These are phyloP conservation scores for Candida peoriensis DNA, from an alignment of 805 yeast genomes.

Conservation along the genomic window DNA sequence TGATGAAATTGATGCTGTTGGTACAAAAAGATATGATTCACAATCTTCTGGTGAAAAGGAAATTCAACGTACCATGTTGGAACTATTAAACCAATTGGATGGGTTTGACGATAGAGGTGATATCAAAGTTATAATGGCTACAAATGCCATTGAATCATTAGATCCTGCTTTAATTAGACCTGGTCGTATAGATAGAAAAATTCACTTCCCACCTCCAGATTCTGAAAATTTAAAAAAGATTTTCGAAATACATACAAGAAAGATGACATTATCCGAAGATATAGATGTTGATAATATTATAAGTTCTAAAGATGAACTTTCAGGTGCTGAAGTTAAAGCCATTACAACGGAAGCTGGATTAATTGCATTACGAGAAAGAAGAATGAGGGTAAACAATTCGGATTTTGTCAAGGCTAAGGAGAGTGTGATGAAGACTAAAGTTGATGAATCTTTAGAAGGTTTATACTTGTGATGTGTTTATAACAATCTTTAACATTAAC, in stretches of 20 bases:
- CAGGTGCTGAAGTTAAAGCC: slow-evolving; percentile 97
- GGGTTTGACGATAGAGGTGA: slow-evolving; percentile 98
- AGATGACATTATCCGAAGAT: slow-evolving; percentile 85
- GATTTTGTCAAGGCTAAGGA: slow-evolving; percentile 94
- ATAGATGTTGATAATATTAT: slow-evolving; percentile 88
- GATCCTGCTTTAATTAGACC: slow-evolving; percentile 97
- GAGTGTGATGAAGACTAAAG: slow-evolving; percentile 91
- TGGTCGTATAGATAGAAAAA: slow-evolving; percentile 95
- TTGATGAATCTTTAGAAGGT: slow-evolving; percentile 94
- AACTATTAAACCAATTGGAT: slow-evolving; percentile 88
- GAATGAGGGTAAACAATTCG: slow-evolving; percentile 94
- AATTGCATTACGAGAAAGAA: slow-evolving; percentile 90
- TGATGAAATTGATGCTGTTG: slow-evolving; percentile 98
- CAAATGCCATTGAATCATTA: slow-evolving; percentile 87
- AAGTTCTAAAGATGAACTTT: slow-evolving; percentile 84
- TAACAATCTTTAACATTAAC: too few species aligned
- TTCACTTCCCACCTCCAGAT: slow-evolving; percentile 93
- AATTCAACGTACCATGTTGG: slow-evolving; percentile 97
- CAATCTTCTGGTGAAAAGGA: slow-evolving; percentile 93
- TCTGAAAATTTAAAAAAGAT: slow-evolving; percentile 90
- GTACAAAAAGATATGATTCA: slow-evolving; percentile 94
- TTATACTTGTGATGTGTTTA: slow-evolving; percentile 53
- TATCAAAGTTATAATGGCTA: slow-evolving; percentile 97
- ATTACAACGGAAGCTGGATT: slow-evolving; percentile 97
- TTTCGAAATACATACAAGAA: slow-evolving; percentile 84